These are phyloP conservation scores for Macrocybe gigantea DNA, from an alignment of 768 basidiomycete species.

Conservation along the genomic window DNA sequence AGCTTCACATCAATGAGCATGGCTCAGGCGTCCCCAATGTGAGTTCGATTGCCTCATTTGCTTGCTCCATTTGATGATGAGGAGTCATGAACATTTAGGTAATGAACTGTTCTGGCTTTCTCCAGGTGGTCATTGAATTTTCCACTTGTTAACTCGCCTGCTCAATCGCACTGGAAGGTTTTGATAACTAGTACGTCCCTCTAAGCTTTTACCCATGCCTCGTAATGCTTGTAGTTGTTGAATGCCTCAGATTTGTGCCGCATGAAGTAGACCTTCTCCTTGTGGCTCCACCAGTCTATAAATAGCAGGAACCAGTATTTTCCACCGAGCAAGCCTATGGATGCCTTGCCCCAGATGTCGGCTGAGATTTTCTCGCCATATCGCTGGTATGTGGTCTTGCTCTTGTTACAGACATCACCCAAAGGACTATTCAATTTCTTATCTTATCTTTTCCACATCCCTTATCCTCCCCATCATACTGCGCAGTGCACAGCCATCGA, in stretches of 20 bases:
- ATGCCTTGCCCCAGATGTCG: slow-evolving; percentile 37
- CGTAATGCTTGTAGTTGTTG: slow-evolving; percentile 9
- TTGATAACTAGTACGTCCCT: slow-evolving; percentile 10
- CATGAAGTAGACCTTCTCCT: slow-evolving; percentile 16
- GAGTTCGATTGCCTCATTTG: slow-evolving; percentile 20
- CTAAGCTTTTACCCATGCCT: slow-evolving; percentile 13
- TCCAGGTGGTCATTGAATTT: slow-evolving; percentile 18
- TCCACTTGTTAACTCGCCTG: slow-evolving; percentile 23
- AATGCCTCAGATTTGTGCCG: slow-evolving; percentile 13
- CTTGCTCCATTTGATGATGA: slow-evolving; percentile 24
- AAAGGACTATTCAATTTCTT: too few relatives aligned
- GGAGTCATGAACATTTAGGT: slow-evolving; percentile 26
- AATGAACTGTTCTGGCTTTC: slow-evolving; percentile 18
- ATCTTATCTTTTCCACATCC: too few relatives aligned
- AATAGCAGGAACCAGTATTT: slow-evolving; percentile 28
- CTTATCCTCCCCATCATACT: too few relatives aligned
- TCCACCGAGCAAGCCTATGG: slow-evolving; percentile 16
- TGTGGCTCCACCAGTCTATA: slow-evolving; percentile 25
- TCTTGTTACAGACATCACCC: too few relatives aligned
- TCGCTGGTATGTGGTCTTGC: slow-evolving; percentile 16
- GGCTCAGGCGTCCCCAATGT: slow-evolving; percentile 10
- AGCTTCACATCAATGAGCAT: slow-evolving; percentile 17
- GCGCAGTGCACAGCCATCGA: too few relatives aligned
- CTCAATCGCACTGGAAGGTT: slow-evolving; percentile 20
- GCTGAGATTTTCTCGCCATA: slow-evolving; percentile 23